Evolutionary conservation across 1,284 basidiomycete species (phyloP), one percentile per base, ranked within the genome.

Genomic region (Omphalotus olearius): DNA sequence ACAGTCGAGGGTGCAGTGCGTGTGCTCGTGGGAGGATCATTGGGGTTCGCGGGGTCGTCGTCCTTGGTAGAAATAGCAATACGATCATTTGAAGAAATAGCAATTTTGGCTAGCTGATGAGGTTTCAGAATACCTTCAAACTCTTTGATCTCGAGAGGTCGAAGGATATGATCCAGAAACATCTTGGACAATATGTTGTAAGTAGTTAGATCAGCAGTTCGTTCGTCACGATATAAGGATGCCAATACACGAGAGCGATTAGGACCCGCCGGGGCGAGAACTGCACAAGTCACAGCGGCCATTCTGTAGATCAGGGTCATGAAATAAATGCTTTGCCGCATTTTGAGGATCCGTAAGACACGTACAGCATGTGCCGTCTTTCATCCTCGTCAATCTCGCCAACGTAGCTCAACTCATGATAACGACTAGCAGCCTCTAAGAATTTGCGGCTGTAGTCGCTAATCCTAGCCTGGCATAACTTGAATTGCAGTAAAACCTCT

Each of bases 191-290:
- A 82, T 67, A 99, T 94, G 61, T 88, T 91, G 67, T 88, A 88
- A 23, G 92, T 87, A 11, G 87, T 81, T 11, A 94, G 80, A 17
- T 89, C 81, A 11, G 76, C 62, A 0, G 92, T 86, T 33, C 97
- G 86, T 64, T 98, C 95, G 67, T 99, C 97, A 44, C 96, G 82
- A 66, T 93, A 95, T 48, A 99, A 79, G 20, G 93, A 88, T 5
- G 93, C 91, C 46, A 99, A 81, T 6, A 98, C 79, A 35, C 96
- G 85, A 16, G 93, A 93, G 37, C 97, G 88, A 65, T 93, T 93
- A 3, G 96, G 95, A 0, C 97, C 97, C 18, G 97, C 94, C 1
- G 96, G 95, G 1, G 95, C 94, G n/a, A 99, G 82, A 52, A 99
- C 93, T 5, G 93, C 93, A 61, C 94, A 96, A 0, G 92, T 95